Percentiles rank a stretch among this genome's conserved stretches.
Conservation (phyloP, 305 asterid genomes). For the Fraxinus xanthoxyloides region DNA sequence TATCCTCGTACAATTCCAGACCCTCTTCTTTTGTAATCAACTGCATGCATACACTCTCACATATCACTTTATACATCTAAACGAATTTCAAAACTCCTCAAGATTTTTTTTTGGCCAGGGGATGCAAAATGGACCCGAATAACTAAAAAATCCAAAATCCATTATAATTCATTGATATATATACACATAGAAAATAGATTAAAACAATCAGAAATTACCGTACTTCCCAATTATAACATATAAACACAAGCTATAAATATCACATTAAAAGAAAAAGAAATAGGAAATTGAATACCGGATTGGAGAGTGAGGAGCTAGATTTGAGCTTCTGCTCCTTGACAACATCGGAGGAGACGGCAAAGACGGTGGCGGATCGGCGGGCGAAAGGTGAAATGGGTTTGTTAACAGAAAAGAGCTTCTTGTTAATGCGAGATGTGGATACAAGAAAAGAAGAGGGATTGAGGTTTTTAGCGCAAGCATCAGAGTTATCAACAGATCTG, state of each 20-base stretch:
- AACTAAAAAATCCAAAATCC: background rate
- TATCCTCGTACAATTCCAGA: slow-evolving; percentile 75
- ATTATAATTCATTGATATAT: background rate
- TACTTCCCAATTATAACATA: background rate
- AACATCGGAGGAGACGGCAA: slow-evolving; percentile 71
- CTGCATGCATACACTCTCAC: slow-evolving; percentile 36
- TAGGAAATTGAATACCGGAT: slow-evolving; percentile 42
- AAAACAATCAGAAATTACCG: background rate
- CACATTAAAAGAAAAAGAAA: background rate
- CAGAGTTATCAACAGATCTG: slow-evolving; percentile 61
- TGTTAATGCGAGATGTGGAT: slow-evolving; percentile 30
- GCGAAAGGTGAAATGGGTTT: slow-evolving; percentile 4
- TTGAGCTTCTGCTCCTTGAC: slow-evolving; percentile 70
- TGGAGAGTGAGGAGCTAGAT: slow-evolving; percentile 37
- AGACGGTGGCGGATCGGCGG: slow-evolving; percentile 54
- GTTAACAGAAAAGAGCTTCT: slow-evolving; percentile 27
- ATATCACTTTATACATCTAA: background rate
- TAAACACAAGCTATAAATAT: background rate
- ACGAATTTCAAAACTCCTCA: background rate
- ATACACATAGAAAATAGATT: background rate
- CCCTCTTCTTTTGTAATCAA: slow-evolving; percentile 89
- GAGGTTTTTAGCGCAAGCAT: slow-evolving; percentile 28
- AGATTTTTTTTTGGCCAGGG: too few relatives aligned
- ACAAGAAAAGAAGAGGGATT: slow-evolving; percentile 44
- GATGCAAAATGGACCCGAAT: too few relatives aligned